Percentiles rank a stretch among this genome's conserved stretches.
Conservation (phyloP, 495 filamentous ascomycete species). For the Platismatia glauca region DNA sequence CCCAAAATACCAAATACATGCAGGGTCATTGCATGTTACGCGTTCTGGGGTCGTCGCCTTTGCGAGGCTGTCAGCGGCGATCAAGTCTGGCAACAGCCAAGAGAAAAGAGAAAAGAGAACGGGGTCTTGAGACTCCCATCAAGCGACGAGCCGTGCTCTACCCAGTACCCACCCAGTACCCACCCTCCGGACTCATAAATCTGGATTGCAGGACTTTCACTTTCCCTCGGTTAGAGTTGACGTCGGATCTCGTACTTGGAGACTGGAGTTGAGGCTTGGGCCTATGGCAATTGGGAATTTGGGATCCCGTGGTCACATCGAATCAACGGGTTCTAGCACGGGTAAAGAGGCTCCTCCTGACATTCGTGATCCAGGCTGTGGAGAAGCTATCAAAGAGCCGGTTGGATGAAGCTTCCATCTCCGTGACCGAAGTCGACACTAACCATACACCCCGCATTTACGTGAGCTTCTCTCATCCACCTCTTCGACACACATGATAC, state of each 20-base stretch:
- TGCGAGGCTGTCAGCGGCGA: no score
- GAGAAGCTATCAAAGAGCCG: background rate
- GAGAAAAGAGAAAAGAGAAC: no score
- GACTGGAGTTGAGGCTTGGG: no score
- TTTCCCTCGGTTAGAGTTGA: background rate
- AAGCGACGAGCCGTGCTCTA: background rate
- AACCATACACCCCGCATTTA: background rate
- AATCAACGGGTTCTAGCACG: background rate
- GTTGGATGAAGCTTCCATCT: background rate
- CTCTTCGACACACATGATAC: background rate
- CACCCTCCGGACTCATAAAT: background rate
- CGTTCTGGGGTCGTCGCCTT: no score
- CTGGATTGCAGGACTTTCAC: background rate
- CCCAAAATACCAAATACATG: no score
- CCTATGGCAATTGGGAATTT: no score
- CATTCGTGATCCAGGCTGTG: background rate
- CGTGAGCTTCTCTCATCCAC: background rate
- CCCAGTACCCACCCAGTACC: no score
- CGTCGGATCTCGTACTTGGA: background rate
- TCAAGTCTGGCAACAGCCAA: background rate
- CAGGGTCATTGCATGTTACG: no score
- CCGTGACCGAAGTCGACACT: background rate
- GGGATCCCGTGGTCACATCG: background rate
- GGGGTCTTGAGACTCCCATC: background rate
- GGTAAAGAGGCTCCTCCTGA: background rate